Conservation (phyloP, 495 filamentous ascomycete species). For the Pseudoneurospora amorphoporcata region DNA sequence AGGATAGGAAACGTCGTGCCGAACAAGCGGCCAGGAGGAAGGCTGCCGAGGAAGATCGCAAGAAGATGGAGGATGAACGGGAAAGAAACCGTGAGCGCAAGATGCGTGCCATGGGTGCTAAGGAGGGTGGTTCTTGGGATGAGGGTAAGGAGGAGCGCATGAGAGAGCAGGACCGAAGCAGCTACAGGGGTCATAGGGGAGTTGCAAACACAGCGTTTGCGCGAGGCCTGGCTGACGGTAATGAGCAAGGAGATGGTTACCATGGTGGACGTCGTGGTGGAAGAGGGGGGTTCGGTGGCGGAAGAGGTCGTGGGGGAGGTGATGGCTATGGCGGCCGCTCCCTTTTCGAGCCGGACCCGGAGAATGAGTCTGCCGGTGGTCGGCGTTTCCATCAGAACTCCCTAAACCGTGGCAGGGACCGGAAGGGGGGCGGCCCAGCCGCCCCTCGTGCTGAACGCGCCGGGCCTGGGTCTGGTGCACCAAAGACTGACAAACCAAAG, state of each 20-base stretch:
- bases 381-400: background rate
- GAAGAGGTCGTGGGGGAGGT: conserved; percentile 10
- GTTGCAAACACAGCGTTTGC: background rate
- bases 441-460: background rate
- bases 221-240: conserved; percentile 9
- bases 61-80: conserved; percentile 40
- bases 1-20: conserved; percentile 33
- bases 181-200: conserved; percentile 29
- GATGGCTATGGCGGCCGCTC: conserved; percentile 5
- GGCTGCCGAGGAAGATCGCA: conserved; percentile 30
- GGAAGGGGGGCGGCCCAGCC: background rate
- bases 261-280: conserved; percentile 18
- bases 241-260: conserved; percentile 5
- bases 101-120: conserved; percentile 33
- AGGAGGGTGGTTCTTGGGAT: conserved; percentile 36
- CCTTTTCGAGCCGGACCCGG: background rate
- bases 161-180: conserved; percentile 19
- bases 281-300: conserved; percentile 12
- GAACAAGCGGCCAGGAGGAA: conserved; percentile 31
- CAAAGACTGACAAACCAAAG: conserved; percentile 9
- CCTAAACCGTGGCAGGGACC: background rate
- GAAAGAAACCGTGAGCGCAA: conserved; percentile 38
- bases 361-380: background rate
- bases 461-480: conserved; percentile 6
- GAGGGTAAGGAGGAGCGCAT: conserved; percentile 30